Base-by-base conservation (phyloP, 192 early-diverging fungal species). In the Diversispora epigaea region DNA sequence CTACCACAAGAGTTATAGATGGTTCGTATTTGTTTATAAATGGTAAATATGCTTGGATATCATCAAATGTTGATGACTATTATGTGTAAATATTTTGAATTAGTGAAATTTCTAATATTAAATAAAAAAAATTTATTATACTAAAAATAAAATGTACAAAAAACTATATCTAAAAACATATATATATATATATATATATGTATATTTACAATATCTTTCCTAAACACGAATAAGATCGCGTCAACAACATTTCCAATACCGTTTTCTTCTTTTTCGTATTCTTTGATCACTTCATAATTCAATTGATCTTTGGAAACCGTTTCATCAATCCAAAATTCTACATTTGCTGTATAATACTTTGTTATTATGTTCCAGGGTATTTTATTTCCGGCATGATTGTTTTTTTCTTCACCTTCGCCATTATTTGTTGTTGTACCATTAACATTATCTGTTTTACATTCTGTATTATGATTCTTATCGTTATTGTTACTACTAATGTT, bases 321-420 rank as follows among this genome's bases (percentile, higher is more conserved):
- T 71, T 86, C 84, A 68, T 92, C 89, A 25, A 91, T 66, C 89
- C 89, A 90, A 80, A 90, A 85, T 47, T 82, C 84, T 5, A 91
- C 82, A 7, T 85, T 58, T 12, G 90, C 89, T 4, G 81, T 83
- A 74, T 91, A 92, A 78, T 92, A 92, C 63, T 90, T 91, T 41
- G 86, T 92, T 21, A 85, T 77, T 44, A 92, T 82, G 1, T 65
- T 82, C 80, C 84, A 87, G 25, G 88, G 88, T 56, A 86, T 79
- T 41, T 71, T 81, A 3, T 80, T 66, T 12, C 85, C 85, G 14
- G 82, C 80, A 55, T 74, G 79, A 45, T 74, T 76, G 22, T 56
- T 44, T 11, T 50, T 76, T 44, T 63, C 65, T 22, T 69, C n/a
- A n/a, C n/a, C 60, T 56, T 55, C 73, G 41, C 45, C 49, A 62